Evolutionary conservation across 2,329 filamentous ascomycete species (phyloP).

Genomic region (Colletotrichum horii): DNA sequence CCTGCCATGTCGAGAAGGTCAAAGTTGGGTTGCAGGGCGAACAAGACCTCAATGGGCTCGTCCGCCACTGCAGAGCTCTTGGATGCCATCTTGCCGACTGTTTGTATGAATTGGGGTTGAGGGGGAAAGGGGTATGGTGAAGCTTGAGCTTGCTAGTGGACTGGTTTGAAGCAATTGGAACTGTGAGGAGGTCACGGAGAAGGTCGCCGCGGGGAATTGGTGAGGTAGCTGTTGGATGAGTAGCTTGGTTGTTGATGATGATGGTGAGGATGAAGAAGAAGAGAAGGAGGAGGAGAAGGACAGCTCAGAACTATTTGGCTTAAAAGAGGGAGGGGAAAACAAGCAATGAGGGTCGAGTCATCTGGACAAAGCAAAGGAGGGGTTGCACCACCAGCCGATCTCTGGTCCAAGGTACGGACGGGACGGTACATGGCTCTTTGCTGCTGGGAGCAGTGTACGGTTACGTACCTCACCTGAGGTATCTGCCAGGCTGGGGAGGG

Average conservation of each 20-base stretch:
- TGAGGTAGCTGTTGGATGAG: conserved; percentile 12
- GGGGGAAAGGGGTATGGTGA: neutral
- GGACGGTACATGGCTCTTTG: neutral
- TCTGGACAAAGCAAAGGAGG: conserved; percentile 23
- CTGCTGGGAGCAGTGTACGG: neutral
- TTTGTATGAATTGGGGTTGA: neutral
- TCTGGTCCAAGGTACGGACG: neutral
- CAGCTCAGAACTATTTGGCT: conserved; percentile 13
- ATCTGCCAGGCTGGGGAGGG: neutral
- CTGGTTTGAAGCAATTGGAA: conserved; percentile 7
- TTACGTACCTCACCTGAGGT: neutral
- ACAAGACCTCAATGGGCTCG: conserved; percentile 64
- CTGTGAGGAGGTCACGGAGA: neutral
- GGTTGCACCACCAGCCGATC: conserved; percentile 20
- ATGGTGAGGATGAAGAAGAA: conserved; percentile 4
- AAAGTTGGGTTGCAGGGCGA: conserved; percentile 66
- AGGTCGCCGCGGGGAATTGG: conserved; percentile 3
- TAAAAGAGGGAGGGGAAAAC: conserved; percentile 24
- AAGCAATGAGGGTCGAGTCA: conserved; percentile 24
- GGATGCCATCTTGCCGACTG: conserved; percentile 56
- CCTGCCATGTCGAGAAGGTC: conserved; percentile 64
- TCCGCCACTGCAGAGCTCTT: conserved; percentile 65
- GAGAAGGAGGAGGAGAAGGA: neutral
- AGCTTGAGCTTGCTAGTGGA: neutral
- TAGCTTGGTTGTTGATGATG: conserved; percentile 12